Evolutionary conservation across 2,329 filamentous ascomycete genomes (phyloP).

Genomic region (Colletotrichum theobromicola): DNA sequence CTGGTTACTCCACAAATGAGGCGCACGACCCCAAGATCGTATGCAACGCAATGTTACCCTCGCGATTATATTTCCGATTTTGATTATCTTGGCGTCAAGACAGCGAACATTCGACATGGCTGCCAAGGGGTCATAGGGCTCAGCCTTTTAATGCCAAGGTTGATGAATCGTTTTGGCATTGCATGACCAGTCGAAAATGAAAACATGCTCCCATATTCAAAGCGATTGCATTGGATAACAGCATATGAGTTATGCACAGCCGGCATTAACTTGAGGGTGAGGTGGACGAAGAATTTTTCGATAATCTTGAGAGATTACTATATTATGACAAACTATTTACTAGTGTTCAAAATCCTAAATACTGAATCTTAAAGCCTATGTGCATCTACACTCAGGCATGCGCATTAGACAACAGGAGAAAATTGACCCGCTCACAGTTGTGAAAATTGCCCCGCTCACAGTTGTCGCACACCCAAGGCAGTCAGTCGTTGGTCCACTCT

Average conservation of each 20-base stretch:
- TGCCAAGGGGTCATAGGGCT: rapidly evolving
- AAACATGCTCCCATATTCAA: too few relatives aligned
- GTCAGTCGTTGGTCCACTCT: not conserved
- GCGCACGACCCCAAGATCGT: not conserved
- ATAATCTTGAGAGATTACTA: not conserved
- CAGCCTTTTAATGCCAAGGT: not conserved
- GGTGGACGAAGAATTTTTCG: not conserved
- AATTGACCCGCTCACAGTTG: not conserved
- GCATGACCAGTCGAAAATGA: too few relatives aligned
- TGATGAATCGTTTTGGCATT: not conserved
- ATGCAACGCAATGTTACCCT: not conserved
- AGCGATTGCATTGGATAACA: too few relatives aligned
- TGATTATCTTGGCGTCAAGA: not conserved
- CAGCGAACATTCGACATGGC: not conserved
- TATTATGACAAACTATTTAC: not conserved
- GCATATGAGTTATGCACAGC: too few relatives aligned
- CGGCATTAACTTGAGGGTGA: too few relatives aligned
- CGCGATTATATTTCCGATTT: not conserved
- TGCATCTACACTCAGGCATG: not conserved
- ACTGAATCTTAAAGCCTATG: not conserved
- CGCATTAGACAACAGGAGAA: not conserved
- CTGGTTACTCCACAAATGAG: not conserved
- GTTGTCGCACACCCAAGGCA: not conserved
- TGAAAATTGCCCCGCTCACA: not conserved
- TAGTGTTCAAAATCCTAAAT: not conserved